Evolutionary conservation across 2,329 filamentous ascomycete species (phyloP).

Genomic region (Fusarium pseudoanthophilum): DNA sequence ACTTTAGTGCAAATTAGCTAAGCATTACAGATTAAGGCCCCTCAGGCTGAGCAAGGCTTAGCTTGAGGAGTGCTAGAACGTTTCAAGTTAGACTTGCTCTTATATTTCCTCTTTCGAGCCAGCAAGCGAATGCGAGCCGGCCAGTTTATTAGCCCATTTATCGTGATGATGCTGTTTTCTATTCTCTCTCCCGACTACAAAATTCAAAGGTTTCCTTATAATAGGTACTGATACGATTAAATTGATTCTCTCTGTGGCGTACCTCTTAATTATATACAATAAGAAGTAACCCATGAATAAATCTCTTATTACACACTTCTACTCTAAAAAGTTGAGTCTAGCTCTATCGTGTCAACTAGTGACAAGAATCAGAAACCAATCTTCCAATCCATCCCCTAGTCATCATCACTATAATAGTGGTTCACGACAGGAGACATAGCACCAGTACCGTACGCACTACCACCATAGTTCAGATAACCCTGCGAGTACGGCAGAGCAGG

Average conservation of each 20-base stretch:
- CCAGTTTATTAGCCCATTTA: not conserved
- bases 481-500: slow-evolving; percentile 47
- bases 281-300: too few species aligned
- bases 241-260: too few species aligned
- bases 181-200: not conserved
- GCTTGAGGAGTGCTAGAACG: rapidly evolving
- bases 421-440: slow-evolving; percentile 9
- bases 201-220: rapidly evolving
- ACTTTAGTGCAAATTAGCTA: too few species aligned
- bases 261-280: too few species aligned
- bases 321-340: not conserved
- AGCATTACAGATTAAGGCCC: too few species aligned
- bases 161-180: not conserved
- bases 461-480: slow-evolving; percentile 58
- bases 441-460: slow-evolving; percentile 57
- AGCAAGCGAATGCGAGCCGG: not conserved
- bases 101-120: not conserved
- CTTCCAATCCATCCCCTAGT: not conserved
- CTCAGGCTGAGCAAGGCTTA: not conserved
- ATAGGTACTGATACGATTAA: rapidly evolving
- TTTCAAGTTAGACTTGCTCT: not conserved
- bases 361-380: not conserved
- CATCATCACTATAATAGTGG: slow-evolving; percentile 8
- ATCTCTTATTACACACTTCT: not conserved
- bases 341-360: not conserved